Evolutionary conservation across 1,284 basidiomycete genomes (phyloP), one percentile per base, ranked within the genome.

Genomic region (Fomitopsis betulina): DNA sequence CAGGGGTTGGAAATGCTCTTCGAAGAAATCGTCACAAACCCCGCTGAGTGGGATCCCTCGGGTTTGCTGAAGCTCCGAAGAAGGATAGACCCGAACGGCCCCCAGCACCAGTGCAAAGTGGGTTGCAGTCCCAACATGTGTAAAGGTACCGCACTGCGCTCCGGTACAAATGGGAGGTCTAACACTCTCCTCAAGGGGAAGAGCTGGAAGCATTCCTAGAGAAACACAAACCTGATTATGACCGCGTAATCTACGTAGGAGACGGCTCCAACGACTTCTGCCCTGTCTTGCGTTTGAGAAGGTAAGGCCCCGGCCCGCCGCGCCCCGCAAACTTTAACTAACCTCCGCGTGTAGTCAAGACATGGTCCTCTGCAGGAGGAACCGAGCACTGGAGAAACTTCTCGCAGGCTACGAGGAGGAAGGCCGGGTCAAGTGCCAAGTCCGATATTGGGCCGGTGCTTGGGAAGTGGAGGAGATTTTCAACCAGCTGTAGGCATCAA

Each of bases 61-160:
- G 89, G 94, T 53, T 79, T 91, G 9, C 85, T 99, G 58, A 85
- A 89, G 61, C 77, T 99, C 56, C 80, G 82, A 30, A 82, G 96
- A 23, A 83, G 90, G 47, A 78, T 98, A 40, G 86, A 89, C 55
- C 89, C 91, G 15, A 70, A 78, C 42, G 88, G 84, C 1, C 85
- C 86, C 5, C 95, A 96, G 67, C 97, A 99, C 73, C 71, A 68
- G 2, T 99, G 96, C 76, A 80, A 77, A 54, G 81, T 98, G 55
- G 96, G 96, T 15, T 99, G 96, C 78, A 88, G 88, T 58, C 84
- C 91, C 10, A 99, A 99, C 77, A 98, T 99, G 95, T 99, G 96
- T 81, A 99, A 99, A 81, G 96, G 92, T 87, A 37, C 58, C 30
- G 25, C 47, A 40, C 32, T 33, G 25, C 3, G 25, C 39, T 19